Conservation (phyloP, 225 moss, liverwort and hornwort species). For the Pleurozium schreberi region DNA sequence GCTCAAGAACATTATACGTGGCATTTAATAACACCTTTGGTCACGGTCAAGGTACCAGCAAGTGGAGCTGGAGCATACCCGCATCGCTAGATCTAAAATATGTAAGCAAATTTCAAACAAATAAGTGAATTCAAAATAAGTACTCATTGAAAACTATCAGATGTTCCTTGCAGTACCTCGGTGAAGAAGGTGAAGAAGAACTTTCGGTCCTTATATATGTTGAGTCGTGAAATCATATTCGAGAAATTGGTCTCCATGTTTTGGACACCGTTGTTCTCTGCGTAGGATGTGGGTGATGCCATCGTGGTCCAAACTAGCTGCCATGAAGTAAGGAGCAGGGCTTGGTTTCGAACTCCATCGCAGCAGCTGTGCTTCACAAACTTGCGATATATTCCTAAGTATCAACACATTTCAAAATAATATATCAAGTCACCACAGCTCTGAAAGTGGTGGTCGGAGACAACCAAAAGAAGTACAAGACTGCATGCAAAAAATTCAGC, state of each 20-base stretch:
- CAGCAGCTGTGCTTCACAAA: not conserved
- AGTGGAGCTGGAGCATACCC: not conserved
- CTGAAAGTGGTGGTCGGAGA: not conserved
- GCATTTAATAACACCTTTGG: not conserved
- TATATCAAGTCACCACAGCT: too few relatives aligned
- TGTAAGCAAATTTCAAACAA: not conserved
- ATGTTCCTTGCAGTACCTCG: too few relatives aligned
- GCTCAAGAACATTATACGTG: not conserved
- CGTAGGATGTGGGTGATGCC: not conserved
- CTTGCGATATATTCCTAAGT: not conserved
- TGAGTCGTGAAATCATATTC: not conserved
- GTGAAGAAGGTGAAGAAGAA: too few relatives aligned
- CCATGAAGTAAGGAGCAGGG: not conserved
- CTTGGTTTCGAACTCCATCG: not conserved
- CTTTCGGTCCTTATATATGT: not conserved
- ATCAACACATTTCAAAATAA: not conserved
- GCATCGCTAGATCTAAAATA: not conserved
- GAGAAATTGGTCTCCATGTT: not conserved
- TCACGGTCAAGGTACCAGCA: not conserved
- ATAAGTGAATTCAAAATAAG: not conserved
- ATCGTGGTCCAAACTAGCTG: not conserved
- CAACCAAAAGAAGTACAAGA: not conserved
- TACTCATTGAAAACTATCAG: too few relatives aligned
- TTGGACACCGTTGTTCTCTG: too few relatives aligned
- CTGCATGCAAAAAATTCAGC: not conserved